phyloP scores from a whole-genome alignment of 2,329 filamentous ascomycete genomes.

The Corniculantispora saksenae region DNA sequence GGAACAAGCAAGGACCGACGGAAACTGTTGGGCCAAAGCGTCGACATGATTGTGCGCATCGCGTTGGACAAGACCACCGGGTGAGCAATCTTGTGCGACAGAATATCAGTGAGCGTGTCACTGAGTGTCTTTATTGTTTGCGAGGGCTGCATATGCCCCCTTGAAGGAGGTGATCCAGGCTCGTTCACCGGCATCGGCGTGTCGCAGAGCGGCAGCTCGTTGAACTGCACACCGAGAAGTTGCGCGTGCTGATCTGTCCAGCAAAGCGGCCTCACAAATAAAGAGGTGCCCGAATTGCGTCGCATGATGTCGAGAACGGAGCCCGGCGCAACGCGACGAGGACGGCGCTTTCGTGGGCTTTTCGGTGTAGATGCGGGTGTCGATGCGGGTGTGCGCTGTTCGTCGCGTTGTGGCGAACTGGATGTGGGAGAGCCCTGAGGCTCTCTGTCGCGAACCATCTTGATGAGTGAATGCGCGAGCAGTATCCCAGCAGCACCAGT shows the following conservation, averaged over 20 bases:
- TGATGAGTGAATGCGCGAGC: slow-evolving; percentile 10
- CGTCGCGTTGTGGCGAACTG: not conserved
- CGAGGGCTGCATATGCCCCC: slow-evolving; percentile 41
- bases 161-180: slow-evolving; percentile 37
- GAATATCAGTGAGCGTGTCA: slow-evolving; percentile 44
- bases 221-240: slow-evolving; percentile 50
- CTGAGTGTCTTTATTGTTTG: slow-evolving; percentile 44
- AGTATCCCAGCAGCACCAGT: slow-evolving; percentile 10
- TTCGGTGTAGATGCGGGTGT: not conserved
- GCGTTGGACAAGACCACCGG: slow-evolving; percentile 41
- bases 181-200: slow-evolving; percentile 41
- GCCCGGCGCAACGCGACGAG: slow-evolving; percentile 40
- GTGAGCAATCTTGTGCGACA: slow-evolving; percentile 36
- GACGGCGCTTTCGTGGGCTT: slow-evolving; percentile 19
- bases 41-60: slow-evolving; percentile 46
- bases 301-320: slow-evolving; percentile 57
- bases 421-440: not conserved
- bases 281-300: slow-evolving; percentile 46
- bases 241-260: slow-evolving; percentile 56
- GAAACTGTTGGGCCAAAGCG: slow-evolving; percentile 45
- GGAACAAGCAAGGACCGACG: slow-evolving; percentile 31
- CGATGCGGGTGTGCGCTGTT: not conserved
- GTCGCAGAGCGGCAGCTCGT: slow-evolving; percentile 42
- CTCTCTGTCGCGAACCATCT: slow-evolving; percentile 12
- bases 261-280: slow-evolving; percentile 54